Conservation (phyloP, 1,284 basidiomycete species). For the Papiliotrema laurentii region DNA sequence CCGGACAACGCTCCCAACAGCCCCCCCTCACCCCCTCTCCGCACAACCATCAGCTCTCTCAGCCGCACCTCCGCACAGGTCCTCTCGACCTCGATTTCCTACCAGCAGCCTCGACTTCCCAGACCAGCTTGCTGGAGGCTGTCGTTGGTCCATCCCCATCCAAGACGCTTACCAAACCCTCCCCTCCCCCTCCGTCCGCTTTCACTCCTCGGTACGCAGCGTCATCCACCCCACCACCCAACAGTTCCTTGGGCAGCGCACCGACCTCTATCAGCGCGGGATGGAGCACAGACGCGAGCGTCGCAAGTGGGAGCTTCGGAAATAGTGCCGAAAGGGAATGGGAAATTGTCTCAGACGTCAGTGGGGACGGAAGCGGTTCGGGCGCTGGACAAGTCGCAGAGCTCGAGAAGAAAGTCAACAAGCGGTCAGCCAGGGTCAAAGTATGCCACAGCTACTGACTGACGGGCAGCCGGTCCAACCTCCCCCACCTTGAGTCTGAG, state of each 20-base stretch:
- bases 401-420: slow-evolving; percentile 40
- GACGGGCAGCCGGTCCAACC: slow-evolving; percentile 26
- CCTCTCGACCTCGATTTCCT: slow-evolving; percentile 5
- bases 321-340: slow-evolving; percentile 15
- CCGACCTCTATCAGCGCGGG: neutral
- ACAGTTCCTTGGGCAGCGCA: neutral
- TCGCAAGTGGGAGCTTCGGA: neutral
- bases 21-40: neutral
- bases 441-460: neutral
- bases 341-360: slow-evolving; percentile 28
- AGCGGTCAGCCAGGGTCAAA: slow-evolving; percentile 26
- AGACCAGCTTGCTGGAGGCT: slow-evolving; percentile 36
- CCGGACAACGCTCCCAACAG: neutral
- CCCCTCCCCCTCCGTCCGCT: slow-evolving; percentile 1
- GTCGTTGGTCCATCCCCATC: slow-evolving; percentile 24
- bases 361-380: slow-evolving; percentile 14
- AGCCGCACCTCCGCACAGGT: neutral
- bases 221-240: neutral
- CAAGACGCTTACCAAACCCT: neutral
- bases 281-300: neutral
- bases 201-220: neutral
- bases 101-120: slow-evolving; percentile 12
- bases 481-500: slow-evolving; percentile 39
- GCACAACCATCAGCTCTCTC: neutral
- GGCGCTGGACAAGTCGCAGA: slow-evolving; percentile 27